Evolutionary conservation across 2,329 filamentous ascomycete species (phyloP).

Genomic region (Talaromyces sp.): DNA sequence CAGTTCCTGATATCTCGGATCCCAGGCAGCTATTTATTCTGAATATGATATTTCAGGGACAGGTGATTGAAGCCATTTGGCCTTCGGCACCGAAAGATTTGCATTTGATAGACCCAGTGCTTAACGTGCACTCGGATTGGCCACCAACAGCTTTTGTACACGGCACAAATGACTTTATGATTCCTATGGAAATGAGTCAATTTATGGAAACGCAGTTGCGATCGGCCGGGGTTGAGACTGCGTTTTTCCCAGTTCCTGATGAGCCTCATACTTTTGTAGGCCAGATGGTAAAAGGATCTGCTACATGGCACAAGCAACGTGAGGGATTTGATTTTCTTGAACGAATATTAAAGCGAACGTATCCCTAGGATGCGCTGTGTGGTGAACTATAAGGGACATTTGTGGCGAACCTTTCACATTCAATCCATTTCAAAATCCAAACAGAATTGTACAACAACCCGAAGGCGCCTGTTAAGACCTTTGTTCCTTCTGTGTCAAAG

Average conservation of each 20-base stretch:
- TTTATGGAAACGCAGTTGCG: neutral
- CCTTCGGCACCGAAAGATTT: neutral
- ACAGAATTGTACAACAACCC: neutral
- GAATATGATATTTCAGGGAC: conserved; percentile 1
- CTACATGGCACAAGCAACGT: conserved; percentile 1
- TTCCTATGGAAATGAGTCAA: neutral
- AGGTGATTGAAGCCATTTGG: neutral
- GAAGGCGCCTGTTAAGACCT: neutral
- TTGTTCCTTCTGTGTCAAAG: neutral
- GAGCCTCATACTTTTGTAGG: conserved; percentile 3
- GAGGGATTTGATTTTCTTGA: conserved; percentile 1
- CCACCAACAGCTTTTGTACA: neutral
- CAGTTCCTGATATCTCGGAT: neutral
- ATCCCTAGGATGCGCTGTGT: neutral
- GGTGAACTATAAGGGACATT: neutral
- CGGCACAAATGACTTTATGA: neutral
- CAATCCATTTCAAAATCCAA: neutral
- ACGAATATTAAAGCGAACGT: neutral
- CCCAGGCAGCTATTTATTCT: neutral
- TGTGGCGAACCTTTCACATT: neutral
- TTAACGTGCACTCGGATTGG: neutral
- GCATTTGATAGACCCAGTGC: neutral
- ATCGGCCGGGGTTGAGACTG: neutral
- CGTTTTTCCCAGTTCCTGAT: neutral
- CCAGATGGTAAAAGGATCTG: conserved; percentile 1